Evolutionary conservation across 495 filamentous ascomycete species (phyloP).

Genomic region (Neurospora intermedia): DNA sequence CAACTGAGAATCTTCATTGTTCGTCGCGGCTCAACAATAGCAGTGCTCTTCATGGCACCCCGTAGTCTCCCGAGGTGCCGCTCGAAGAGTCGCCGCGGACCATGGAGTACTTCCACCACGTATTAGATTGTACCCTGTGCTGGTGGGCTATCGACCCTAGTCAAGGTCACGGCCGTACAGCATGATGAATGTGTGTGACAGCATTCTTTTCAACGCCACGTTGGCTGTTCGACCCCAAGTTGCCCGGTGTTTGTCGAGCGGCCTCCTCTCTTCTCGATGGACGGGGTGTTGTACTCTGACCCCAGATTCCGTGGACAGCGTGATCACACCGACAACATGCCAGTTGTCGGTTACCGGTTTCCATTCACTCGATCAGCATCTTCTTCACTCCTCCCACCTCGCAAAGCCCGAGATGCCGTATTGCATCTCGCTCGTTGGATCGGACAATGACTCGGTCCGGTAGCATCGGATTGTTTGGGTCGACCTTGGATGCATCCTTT

Average conservation of each 20-base stretch:
- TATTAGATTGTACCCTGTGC: neutral
- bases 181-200: neutral
- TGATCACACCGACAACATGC: neutral
- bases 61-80: neutral
- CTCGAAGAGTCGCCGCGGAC: neutral
- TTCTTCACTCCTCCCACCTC: constrained; percentile 81
- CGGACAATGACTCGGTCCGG: constrained; percentile 73
- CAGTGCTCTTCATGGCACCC: neutral
- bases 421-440: constrained; percentile 62
- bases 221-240: neutral
- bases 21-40: neutral
- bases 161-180: neutral
- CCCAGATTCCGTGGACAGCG: neutral
- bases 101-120: neutral
- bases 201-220: neutral
- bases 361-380: constrained; percentile 72
- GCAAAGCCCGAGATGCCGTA: constrained; percentile 69
- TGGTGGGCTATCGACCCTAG: neutral
- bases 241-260: neutral
- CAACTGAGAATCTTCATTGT: neutral
- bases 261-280: neutral
- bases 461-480: constrained; percentile 78
- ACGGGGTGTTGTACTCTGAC: neutral
- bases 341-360: neutral
- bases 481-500: constrained; percentile 78